These are phyloP conservation scores for Lecanicillium sp. DNA, from an alignment of 2,329 filamentous ascomycete genomes.

Conservation along the genomic window DNA sequence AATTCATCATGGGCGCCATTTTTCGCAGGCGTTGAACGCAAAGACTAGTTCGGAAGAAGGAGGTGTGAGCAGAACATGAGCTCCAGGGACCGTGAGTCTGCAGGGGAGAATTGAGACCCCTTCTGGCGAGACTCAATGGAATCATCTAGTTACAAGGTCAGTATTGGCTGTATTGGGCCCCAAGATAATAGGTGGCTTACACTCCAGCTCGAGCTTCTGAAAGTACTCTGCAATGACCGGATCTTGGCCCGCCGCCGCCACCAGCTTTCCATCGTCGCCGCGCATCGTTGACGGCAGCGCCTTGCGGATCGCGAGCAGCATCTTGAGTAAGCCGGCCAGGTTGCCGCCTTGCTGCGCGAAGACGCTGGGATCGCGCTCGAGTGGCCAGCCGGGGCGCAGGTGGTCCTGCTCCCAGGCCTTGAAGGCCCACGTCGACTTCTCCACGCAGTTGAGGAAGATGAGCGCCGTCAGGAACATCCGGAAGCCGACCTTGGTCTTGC, in stretches of 20 bases:
- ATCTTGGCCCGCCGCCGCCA: conserved; percentile 39
- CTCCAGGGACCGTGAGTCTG: conserved; percentile 45
- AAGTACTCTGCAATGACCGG: conserved; percentile 46
- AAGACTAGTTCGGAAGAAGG: conserved; percentile 30
- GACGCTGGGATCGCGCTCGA: conserved; percentile 48
- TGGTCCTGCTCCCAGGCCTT: conserved; percentile 61
- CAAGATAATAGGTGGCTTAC: conserved; percentile 33
- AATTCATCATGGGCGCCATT: no score
- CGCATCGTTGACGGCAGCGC: conserved; percentile 49
- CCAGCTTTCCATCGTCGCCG: conserved; percentile 42
- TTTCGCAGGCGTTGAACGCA: not conserved
- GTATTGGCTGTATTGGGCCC: not conserved
- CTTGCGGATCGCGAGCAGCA: conserved; percentile 56
- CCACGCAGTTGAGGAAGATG: conserved; percentile 59
- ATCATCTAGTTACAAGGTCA: conserved; percentile 23
- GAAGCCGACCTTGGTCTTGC: conserved; percentile 53
- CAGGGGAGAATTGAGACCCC: conserved; percentile 44
- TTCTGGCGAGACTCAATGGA: conserved; percentile 39
- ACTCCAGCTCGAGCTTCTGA: conserved; percentile 48
- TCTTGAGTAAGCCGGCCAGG: conserved; percentile 52
- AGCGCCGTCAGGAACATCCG: conserved; percentile 56
- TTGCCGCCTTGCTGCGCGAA: conserved; percentile 55
- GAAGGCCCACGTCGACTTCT: conserved; percentile 64
- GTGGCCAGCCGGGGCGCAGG: conserved; percentile 54
- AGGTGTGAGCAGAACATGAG: conserved; percentile 44